Base-by-base conservation (phyloP, 2,329 filamentous ascomycete species). In the Colletotrichum trifolii region DNA sequence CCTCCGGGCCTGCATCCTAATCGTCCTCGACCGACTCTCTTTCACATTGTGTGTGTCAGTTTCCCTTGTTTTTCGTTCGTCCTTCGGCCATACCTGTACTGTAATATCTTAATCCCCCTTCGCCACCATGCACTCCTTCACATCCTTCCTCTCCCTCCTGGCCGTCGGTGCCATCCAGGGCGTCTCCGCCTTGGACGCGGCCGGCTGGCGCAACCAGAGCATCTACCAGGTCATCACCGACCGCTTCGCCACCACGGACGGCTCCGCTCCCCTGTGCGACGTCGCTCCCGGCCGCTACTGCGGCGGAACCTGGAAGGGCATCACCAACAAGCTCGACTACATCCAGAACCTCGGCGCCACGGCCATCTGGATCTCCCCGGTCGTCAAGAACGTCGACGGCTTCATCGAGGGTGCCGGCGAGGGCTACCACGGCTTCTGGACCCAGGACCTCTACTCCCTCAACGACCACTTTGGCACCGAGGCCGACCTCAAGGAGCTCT, bases 381-480 rank as follows among this genome's bases (percentile, higher is more conserved):
- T 83, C 48, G 79, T 79, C 3, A 71, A 74, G 47, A 78, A 82
- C 54, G 71, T 82, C 17, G 73, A 79, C 8, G 69, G 68, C 13
- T 40, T 62, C 33, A 75, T 76, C n/a, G 67, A 69, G 25, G 58
- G 48, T 12, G 65, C 61, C 42, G 70, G 70, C 40, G 69, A 74
- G 43, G 72, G 76, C 35, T 81, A 79, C 62, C 78, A 80, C 62
- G 78, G 78, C 39, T 80, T 78, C 69, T 80, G 78, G 78, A 74
- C 77, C 42, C 69, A 75, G 59, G 71, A 80, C 55, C 71, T 80
- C 61, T 72, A 77, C 69, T 60, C 72, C 8, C 68, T 87, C 35
- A 85, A 87, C 66, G 61, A 76, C 1, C 76, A 83, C 50, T 86
- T 84, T 60, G 85, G 85, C 35, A 81, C 81, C 0, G 75, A 76